These are phyloP conservation scores for Phytophthora fragariae DNA, from an alignment of 352 stramenopile genomes.

Conservation along the genomic window DNA sequence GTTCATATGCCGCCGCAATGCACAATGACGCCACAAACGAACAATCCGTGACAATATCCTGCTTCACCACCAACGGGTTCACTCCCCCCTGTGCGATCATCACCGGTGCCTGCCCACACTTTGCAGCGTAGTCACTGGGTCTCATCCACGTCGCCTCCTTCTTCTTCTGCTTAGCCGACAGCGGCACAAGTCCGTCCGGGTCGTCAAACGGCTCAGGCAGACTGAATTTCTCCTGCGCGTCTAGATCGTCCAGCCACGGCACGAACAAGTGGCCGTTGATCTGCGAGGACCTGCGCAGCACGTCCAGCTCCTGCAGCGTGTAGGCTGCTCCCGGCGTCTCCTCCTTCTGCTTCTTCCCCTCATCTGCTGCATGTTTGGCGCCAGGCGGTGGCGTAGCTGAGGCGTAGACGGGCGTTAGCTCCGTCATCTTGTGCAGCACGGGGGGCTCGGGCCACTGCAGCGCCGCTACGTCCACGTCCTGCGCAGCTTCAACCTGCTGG, in stretches of 20 bases:
- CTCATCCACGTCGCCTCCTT: conserved; percentile 75
- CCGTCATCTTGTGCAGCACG: conserved; percentile 26
- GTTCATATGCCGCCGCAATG: conserved; percentile 92
- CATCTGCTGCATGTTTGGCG: neutral
- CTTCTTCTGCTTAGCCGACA: conserved; percentile 77
- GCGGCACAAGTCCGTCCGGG: conserved; percentile 66
- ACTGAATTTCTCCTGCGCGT: conserved; percentile 66
- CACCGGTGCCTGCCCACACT: conserved; percentile 58
- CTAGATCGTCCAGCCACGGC: conserved; percentile 79
- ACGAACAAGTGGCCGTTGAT: conserved; percentile 90
- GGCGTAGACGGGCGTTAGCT: conserved; percentile 29
- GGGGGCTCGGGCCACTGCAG: conserved; percentile 58
- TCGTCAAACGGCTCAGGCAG: conserved; percentile 65
- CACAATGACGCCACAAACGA: conserved; percentile 94
- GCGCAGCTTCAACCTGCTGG: neutral
- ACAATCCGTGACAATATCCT: conserved; percentile 94
- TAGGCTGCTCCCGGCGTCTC: conserved; percentile 45
- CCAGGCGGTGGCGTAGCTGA: neutral
- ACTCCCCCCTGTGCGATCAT: conserved; percentile 73
- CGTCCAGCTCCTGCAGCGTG: conserved; percentile 71
- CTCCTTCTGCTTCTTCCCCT: conserved; percentile 3
- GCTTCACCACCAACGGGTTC: conserved; percentile 80
- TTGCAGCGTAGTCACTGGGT: conserved; percentile 60
- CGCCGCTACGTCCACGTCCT: conserved; percentile 18
- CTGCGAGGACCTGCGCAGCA: conserved; percentile 79